Evolutionary conservation across 208 protist species (phyloP).

Genomic region (Trypanosoma grayi): DNA sequence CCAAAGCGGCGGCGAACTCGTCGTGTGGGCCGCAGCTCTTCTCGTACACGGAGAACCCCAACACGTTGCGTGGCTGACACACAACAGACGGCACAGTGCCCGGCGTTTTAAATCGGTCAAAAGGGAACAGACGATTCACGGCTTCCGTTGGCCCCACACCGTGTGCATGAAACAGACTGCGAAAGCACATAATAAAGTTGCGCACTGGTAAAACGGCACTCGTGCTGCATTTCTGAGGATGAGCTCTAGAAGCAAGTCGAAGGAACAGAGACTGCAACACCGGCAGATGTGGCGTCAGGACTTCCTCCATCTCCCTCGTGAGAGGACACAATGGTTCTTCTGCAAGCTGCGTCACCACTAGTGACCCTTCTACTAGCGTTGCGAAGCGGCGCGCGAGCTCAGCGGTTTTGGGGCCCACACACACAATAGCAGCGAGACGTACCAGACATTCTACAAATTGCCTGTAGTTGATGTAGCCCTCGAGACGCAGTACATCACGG

Average conservation of each 20-base stretch:
- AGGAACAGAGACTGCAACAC: conserved; percentile 29
- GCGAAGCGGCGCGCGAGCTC: conserved; percentile 42
- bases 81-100: conserved; percentile 34
- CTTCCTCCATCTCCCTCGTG: conserved; percentile 24
- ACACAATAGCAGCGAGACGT: conserved; percentile 51
- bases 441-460: conserved; percentile 83
- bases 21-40: conserved; percentile 27
- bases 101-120: conserved; percentile 22
- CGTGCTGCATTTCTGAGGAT: conserved; percentile 1
- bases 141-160: conserved; percentile 18
- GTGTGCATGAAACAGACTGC: conserved; percentile 8
- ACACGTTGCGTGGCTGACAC: conserved; percentile 32
- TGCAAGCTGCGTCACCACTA: conserved; percentile 18
- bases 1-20: conserved; percentile 24
- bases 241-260: conserved; percentile 17
- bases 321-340: conserved; percentile 44
- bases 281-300: conserved; percentile 28
- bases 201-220: conserved; percentile 18
- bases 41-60: conserved; percentile 35
- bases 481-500: conserved; percentile 27
- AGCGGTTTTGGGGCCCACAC: conserved; percentile 30
- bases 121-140: conserved; percentile 27
- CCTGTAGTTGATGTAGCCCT: conserved; percentile 68
- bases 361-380: conserved; percentile 39
- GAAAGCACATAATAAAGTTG: conserved; percentile 23